Evolutionary conservation across 202 grass and related monocot species (phyloP).

Genomic region (Zizania palustris): DNA sequence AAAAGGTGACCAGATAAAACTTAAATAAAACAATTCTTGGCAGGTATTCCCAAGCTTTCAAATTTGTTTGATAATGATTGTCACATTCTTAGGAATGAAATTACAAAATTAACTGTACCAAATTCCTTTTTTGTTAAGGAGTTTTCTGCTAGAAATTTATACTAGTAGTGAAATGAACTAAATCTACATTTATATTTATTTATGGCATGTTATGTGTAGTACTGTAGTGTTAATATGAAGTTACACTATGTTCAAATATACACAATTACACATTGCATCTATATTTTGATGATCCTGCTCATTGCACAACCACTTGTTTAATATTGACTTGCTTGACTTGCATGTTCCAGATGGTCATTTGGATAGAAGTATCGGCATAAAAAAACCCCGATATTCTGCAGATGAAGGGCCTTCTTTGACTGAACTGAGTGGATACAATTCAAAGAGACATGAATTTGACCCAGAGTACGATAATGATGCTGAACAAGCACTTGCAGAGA

Average conservation of each 20-base stretch:
- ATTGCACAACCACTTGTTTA: slow-evolving; percentile 19
- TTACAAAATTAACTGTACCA: neutral
- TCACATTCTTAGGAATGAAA: neutral
- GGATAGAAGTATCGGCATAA: slow-evolving; percentile 87
- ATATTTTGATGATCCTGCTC: neutral
- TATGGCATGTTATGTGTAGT: neutral
- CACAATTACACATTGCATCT: neutral
- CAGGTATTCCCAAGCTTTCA: neutral
- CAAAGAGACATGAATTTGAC: slow-evolving; percentile 96
- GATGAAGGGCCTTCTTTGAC: slow-evolving; percentile 90
- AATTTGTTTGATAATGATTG: slow-evolving; percentile 8
- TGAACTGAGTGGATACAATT: slow-evolving; percentile 89
- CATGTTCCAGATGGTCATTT: slow-evolving; percentile 64
- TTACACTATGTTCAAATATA: neutral
- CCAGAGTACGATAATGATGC: slow-evolving; percentile 98
- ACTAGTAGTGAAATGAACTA: slow-evolving; percentile 24
- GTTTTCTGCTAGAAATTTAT: neutral
- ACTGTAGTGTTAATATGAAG: neutral
- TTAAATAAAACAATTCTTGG: slow-evolving; percentile 24
- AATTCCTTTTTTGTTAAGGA: neutral
- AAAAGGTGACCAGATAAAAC: slow-evolving; percentile 59
- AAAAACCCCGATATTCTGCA: slow-evolving; percentile 91
- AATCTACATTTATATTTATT: neutral
- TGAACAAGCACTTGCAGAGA: slow-evolving; percentile 91
- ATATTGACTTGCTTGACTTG: slow-evolving; percentile 28